Percentiles rank a stretch among this genome's conserved stretches.
Conservation (phyloP, 2,329 filamentous ascomycete species). For the Colletotrichum filicis region DNA sequence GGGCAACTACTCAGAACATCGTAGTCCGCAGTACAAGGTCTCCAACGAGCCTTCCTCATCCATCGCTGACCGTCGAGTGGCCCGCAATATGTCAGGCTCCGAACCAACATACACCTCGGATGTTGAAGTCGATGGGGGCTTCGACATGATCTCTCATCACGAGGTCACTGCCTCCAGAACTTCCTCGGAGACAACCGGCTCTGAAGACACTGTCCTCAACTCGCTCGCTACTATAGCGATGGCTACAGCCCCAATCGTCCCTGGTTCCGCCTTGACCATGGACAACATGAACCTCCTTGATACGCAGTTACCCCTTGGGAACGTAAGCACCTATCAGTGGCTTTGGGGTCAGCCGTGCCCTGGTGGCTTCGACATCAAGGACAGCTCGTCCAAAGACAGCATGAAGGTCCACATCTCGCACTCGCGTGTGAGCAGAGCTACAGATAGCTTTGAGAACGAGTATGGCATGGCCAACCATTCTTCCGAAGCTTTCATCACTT, state of each 20-base stretch:
- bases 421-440: constrained; percentile 17
- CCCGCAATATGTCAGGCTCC: background rate
- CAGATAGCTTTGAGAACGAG: constrained; percentile 6
- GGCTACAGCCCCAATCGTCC: background rate
- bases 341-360: constrained; percentile 15
- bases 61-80: constrained; percentile 9
- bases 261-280: constrained; percentile 7
- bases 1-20: constrained; percentile 11
- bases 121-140: background rate
- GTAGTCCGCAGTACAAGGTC: constrained; percentile 22
- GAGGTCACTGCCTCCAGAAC: background rate
- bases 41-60: constrained; percentile 19
- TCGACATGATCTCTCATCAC: background rate
- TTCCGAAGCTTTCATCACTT: constrained; percentile 14
- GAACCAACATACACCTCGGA: background rate
- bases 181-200: constrained; percentile 6
- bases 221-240: background rate
- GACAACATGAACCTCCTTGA: constrained; percentile 24
- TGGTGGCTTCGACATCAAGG: constrained; percentile 23
- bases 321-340: constrained; percentile 18
- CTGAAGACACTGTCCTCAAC: constrained; percentile 17
- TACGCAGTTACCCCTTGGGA: background rate
- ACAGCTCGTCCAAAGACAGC: constrained; percentile 27
- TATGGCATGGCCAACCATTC: constrained; percentile 25
- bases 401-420: constrained; percentile 13